Evolutionary conservation across 306 rosid genomes (phyloP), one percentile per base, ranked within the genome.

Genomic region (Sicyos baderoa): DNA sequence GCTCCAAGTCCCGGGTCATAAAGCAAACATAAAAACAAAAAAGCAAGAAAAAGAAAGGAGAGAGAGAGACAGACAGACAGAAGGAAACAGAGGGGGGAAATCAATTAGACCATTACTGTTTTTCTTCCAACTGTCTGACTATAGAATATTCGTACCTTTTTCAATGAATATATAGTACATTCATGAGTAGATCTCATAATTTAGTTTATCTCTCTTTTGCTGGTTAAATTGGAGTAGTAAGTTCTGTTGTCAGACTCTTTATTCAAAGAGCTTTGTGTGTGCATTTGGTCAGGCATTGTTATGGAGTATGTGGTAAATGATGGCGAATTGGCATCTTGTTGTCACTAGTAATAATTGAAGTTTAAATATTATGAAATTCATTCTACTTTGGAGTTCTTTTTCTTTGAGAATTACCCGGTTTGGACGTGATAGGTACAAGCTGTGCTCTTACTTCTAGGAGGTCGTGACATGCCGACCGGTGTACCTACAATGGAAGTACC

Each of bases 361-460:
- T 57, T 25, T 1, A 25, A 58, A 16, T 29, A 14, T 27, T 55
- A 22, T 54, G 32, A 21, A 45, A 19, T 65, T 19, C 19, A 45
- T 9, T 66, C 8, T 66, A 7, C 1, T 49, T 49, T 67, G 44
- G 44, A 67, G 45, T 47, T 14, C 48, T 37, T 3, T 48, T 15
- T 48, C 69, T 67, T 22, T 67, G 40, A 56, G 45, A 67, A 16
- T 47, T 15, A 48, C 23, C 4, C 5, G 44, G 23, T 67, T 67
- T 67, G 27, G 57, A 49, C 54, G 35, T 75, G 45, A 77, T 80
- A 92, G 98, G 98, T 89, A 72, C 98, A 88, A 79, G 96, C 98
- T 1, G 98, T 92, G 81, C 86, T 92, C 68, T 78, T 92, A 75
- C 89, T 92, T 59, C 80, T 92, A 80, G 98, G 95, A 70, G 95